Evolutionary conservation across 2,329 filamentous ascomycete genomes (phyloP).

Genomic region (Colletotrichum acutatum): DNA sequence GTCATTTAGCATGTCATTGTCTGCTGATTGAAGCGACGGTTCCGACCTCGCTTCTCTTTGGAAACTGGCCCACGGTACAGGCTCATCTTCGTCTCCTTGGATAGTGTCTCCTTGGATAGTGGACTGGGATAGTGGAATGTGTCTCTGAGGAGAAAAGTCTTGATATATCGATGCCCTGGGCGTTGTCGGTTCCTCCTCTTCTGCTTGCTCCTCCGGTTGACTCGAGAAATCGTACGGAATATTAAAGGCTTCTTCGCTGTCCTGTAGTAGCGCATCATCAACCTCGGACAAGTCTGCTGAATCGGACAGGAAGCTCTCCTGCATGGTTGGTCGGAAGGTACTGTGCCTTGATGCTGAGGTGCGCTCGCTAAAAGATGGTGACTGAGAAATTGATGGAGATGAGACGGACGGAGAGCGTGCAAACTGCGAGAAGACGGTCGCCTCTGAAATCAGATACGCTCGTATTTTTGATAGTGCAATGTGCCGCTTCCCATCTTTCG

Average conservation of each 20-base stretch:
- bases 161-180: constrained; percentile 64
- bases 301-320: constrained; percentile 43
- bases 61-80: constrained; percentile 45
- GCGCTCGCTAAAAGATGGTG: constrained; percentile 49
- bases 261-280: constrained; percentile 49
- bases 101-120: constrained; percentile 37
- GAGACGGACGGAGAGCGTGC: constrained; percentile 61
- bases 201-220: constrained; percentile 47
- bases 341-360: constrained; percentile 39
- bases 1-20: background rate
- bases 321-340: constrained; percentile 34
- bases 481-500: constrained; percentile 73
- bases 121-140: constrained; percentile 29
- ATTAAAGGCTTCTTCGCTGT: constrained; percentile 67
- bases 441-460: constrained; percentile 74
- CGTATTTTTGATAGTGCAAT: constrained; percentile 72
- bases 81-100: constrained; percentile 40
- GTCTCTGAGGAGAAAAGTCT: constrained; percentile 41
- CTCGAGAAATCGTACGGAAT: constrained; percentile 64
- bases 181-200: constrained; percentile 56
- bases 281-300: constrained; percentile 48
- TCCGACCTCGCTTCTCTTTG: constrained; percentile 50
- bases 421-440: constrained; percentile 71
- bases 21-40: constrained; percentile 45
- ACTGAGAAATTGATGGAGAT: constrained; percentile 65